Base-by-base conservation (phyloP, 2,329 filamentous ascomycete genomes). In the Fusarium concolor region DNA sequence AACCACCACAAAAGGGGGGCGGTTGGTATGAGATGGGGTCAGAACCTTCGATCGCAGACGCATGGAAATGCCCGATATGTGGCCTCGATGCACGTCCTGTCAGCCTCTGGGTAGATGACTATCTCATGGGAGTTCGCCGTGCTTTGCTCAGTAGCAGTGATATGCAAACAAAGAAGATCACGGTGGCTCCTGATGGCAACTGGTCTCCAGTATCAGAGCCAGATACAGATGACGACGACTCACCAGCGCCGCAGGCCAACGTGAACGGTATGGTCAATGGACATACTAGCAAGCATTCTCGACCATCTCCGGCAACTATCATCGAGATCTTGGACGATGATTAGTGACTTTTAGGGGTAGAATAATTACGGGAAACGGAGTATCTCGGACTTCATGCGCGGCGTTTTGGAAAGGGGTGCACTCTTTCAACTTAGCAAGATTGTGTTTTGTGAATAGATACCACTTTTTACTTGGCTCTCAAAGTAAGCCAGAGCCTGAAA, bases 51-150 rank as follows among this genome's bases (percentile, higher is more conserved):
- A 79, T 85, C 55, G 82, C 87, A 1, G 92, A 96, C 73, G 87
- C 87, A 52, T 97, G 94, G 94, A 90, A 87, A 66, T 99, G 96
- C 72, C 96, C 96, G 0, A 88, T 97, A 29, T 98, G 95, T 77
- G 83, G 84, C 26, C 82, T 80, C 31, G 94, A 97, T 77, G 93
- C 92, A 12, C 86, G 94, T 15, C 96, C 95, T 0, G 82, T 84
- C 24, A 86, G 82, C 62, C 84, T 98, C 2, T 78, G 88, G 3
- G 81, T 95, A 8, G 94, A 98, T 73, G 86, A 86, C 3, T 97
- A 94, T 75, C 82, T 97, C 43, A 75, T 84, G 14, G 79, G 86
- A 0, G 88, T 97, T 1, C 84, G 88, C 15, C 72, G 78, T 2
- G 76, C 84, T 45, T 80, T 96, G 10, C 29, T 73, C 6, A 54